Percentiles rank a stretch among this genome's conserved stretches.
Conservation (phyloP, 345 rosid genomes). For the Ceriops decandra region DNA sequence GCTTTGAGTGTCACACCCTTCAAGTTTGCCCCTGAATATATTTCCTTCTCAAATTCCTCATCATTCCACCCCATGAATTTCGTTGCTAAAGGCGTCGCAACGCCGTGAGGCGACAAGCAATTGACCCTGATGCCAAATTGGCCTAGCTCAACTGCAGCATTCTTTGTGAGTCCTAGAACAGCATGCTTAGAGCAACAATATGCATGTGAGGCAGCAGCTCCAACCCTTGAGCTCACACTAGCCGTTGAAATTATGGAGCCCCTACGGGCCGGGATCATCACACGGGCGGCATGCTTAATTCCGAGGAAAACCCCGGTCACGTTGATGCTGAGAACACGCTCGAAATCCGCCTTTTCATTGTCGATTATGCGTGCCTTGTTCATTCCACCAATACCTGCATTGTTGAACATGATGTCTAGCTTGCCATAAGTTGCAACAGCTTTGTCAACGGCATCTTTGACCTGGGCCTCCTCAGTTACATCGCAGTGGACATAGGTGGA, state of each 20-base stretch:
- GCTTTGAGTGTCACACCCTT: constrained; percentile 44
- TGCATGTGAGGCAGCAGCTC: constrained; percentile 31
- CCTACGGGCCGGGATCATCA: constrained; percentile 25
- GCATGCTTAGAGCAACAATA: constrained; percentile 50
- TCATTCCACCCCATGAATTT: constrained; percentile 24
- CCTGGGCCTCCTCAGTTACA: constrained; percentile 14
- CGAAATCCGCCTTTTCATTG: constrained; percentile 22
- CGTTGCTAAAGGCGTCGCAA: constrained; percentile 41
- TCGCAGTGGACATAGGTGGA: constrained; percentile 18
- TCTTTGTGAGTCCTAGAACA: constrained; percentile 44
- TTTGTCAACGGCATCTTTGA: constrained; percentile 11
- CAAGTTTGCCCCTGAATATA: constrained; percentile 20
- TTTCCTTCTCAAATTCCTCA: constrained; percentile 27
- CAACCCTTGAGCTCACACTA: constrained; percentile 12
- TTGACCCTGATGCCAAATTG: constrained; percentile 51
- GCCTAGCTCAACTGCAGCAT: constrained; percentile 46
- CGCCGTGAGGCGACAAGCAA: constrained; percentile 42
- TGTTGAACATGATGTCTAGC: constrained; percentile 33
- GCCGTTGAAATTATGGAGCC: constrained; percentile 20
- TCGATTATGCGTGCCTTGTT: constrained; percentile 22
- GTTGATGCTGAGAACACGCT: constrained; percentile 19
- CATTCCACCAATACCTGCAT: constrained; percentile 21
- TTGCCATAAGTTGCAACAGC: constrained; percentile 13
- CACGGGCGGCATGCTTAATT: constrained; percentile 39
- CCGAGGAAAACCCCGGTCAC: constrained; percentile 29